These are phyloP conservation scores for Delonix regia DNA, from an alignment of 306 rosid species.

Conservation along the genomic window DNA sequence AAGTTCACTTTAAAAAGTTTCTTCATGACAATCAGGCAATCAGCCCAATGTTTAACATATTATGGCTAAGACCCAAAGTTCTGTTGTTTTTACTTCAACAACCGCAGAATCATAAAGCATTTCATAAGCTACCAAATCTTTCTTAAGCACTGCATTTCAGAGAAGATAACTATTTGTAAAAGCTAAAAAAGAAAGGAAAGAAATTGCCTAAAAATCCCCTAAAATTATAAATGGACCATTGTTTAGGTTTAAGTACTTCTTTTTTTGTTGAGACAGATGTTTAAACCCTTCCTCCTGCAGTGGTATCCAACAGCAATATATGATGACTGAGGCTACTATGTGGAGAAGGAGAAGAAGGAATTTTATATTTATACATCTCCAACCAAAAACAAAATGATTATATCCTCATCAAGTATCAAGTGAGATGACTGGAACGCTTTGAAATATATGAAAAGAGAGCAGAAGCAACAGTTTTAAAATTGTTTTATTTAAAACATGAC, in stretches of 20 bases:
- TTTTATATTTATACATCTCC: neutral
- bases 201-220: neutral
- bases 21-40: neutral
- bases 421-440: neutral
- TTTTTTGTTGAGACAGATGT: neutral
- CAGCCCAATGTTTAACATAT: neutral
- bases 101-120: conserved; percentile 1
- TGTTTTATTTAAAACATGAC: neutral
- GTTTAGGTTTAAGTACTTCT: conserved; percentile 13
- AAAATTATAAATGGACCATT: conserved; percentile 7
- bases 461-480: neutral
- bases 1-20: neutral
- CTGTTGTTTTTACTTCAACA: neutral
- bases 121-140: neutral
- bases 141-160: neutral
- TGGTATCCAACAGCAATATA: neutral
- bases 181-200: neutral
- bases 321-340: conserved; percentile 1
- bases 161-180: conserved; percentile 4
- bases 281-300: conserved; percentile 3
- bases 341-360: conserved; percentile 10
- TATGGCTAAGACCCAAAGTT: conserved; percentile 2
- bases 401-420: conserved; percentile 4
- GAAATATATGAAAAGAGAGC: conserved; percentile 22
- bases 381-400: neutral